phyloP scores from a whole-genome alignment of 257 asterid genomes.

The Lycium barbarum region DNA sequence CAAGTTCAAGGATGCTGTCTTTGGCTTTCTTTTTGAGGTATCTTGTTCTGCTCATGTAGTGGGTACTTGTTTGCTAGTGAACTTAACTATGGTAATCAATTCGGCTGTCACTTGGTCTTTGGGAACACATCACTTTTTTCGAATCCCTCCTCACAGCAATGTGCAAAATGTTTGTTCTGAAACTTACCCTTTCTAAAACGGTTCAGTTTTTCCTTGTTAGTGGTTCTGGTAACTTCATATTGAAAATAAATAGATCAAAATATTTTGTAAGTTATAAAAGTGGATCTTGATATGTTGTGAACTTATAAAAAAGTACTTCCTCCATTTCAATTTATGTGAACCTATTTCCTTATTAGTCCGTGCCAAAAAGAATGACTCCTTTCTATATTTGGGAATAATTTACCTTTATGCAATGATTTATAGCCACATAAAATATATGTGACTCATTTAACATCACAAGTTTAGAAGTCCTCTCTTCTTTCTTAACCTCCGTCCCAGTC shows the following conservation, averaged over 20 bases:
- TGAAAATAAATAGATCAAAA: neutral
- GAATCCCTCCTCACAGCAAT: neutral
- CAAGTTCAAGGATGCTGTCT: constrained; percentile 73
- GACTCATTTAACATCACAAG: too few relatives aligned
- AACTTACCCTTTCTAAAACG: neutral
- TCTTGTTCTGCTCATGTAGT: constrained; percentile 35
- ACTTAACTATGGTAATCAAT: constrained; percentile 23
- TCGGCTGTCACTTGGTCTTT: neutral
- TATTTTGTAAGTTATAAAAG: neutral
- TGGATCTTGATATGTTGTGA: constrained; percentile 8
- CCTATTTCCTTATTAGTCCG: too few relatives aligned
- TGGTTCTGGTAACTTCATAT: neutral
- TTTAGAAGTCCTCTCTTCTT: too few relatives aligned
- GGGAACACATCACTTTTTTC: neutral
- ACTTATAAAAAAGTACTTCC: neutral
- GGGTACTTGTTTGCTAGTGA: constrained; percentile 25
- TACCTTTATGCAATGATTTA: too few relatives aligned
- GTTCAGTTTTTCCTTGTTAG: constrained; percentile 17
- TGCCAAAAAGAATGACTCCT: too few relatives aligned
- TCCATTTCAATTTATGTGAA: too few relatives aligned
- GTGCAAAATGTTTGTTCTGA: constrained; percentile 8
- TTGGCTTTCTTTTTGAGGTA: constrained; percentile 78
- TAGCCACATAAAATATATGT: too few relatives aligned
- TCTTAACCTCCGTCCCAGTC: too few relatives aligned
- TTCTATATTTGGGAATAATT: too few relatives aligned